Evolutionary conservation across 345 rosid species (phyloP).

Genomic region (Hypericum perforatum): DNA sequence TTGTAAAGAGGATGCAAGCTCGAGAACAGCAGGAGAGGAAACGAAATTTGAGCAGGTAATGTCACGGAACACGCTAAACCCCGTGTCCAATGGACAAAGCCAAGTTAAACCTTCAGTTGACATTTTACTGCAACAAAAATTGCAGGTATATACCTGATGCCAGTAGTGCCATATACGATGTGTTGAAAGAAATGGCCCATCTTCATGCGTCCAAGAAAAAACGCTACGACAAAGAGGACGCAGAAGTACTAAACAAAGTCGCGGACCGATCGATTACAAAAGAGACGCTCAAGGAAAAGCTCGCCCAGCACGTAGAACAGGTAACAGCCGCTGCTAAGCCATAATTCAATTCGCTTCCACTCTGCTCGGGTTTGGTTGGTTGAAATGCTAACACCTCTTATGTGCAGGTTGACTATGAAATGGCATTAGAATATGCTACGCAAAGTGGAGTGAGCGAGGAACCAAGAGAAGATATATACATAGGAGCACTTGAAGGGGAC

Average conservation of each 20-base stretch:
- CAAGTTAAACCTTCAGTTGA: neutral
- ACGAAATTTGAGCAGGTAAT: conserved; percentile 77
- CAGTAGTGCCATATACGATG: conserved; percentile 61
- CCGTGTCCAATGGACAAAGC: neutral
- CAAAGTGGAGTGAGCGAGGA: conserved; percentile 89
- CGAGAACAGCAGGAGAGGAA: conserved; percentile 92
- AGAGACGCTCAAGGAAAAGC: conserved; percentile 60
- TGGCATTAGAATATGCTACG: conserved; percentile 93
- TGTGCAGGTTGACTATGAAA: conserved; percentile 91
- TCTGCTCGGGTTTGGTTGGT: neutral
- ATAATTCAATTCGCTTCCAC: too few relatives aligned
- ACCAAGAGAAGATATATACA: conserved; percentile 57
- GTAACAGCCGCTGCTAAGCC: conserved; percentile 17
- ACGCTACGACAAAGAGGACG: conserved; percentile 41
- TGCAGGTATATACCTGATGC: conserved; percentile 88
- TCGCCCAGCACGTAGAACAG: conserved; percentile 80
- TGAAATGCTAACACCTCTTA: neutral
- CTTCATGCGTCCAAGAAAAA: conserved; percentile 45
- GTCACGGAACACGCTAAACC: neutral
- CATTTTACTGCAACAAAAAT: conserved; percentile 2
- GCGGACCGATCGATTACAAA: conserved; percentile 50
- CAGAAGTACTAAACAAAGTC: conserved; percentile 46
- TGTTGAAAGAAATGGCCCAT: conserved; percentile 61
- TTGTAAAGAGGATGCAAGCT: conserved; percentile 69
- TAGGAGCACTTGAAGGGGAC: conserved; percentile 37